Evolutionary conservation across 2,329 filamentous ascomycete genomes (phyloP), one percentile per base, ranked within the genome.

Genomic region (Berkeleyomyces rouxiae): DNA sequence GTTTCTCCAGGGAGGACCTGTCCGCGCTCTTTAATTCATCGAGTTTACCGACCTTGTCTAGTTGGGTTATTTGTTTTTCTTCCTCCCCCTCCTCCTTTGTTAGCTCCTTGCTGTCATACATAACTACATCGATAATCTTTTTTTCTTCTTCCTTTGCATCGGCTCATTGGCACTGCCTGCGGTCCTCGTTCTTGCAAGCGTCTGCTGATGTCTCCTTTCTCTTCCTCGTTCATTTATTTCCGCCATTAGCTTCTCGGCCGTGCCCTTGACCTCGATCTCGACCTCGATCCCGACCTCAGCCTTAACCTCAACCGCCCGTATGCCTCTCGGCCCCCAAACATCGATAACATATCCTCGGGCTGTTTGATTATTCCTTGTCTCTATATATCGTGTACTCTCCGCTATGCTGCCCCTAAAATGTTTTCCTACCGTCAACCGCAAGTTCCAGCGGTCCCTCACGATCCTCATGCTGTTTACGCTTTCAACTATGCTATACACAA

Each of bases 401-500:
- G 59, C 23, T 39, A 65, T 65, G 64, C 61, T 43, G 37, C 16
- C 39, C 13, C 53, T 59, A 1, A 46, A 51, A 16, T 65, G 59
- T 47, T 16, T 61, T 47, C 61, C 39, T 23, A 51, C 43, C 16
- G 43, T 53, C 44, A 59, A 60, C 55, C 65, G 65, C 16, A 59
- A 64, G 58, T 57, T 59, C 42, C 60, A 62, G 37, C 63, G 62
- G 23, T 62, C 61, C 10, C 42, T 66, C 23, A 11, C 61, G 31
- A 42, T 65, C 23, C 23, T 64, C 40, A 49, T 63, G 13, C 37
- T 63, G 11, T 58, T 63, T 9, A 59, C 61, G n/a, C 47, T 66
- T 10, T 39, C 51, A 5, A 51, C 57, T 23, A 65, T 65, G 59
- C 57, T 66, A 6, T 66, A 66, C 43, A 63, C 61, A 2, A 64